Evolutionary conservation across 257 asterid genomes (phyloP), one percentile per base, ranked within the genome.

Genomic region (Plantago major): DNA sequence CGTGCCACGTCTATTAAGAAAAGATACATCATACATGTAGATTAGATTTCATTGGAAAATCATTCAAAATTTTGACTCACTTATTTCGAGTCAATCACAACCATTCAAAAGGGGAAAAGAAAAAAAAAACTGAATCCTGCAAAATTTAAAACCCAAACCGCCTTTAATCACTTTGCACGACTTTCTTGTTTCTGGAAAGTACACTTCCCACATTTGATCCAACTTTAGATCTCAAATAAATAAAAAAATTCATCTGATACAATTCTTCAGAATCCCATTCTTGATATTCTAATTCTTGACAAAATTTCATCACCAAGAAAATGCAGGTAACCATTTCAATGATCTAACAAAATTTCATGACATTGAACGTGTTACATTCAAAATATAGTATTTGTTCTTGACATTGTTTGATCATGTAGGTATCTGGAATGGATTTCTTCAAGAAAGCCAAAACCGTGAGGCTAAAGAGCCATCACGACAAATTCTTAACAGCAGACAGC

Each of bases 391-490:
- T 43, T n/a, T 0, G 14, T 28, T 14, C 38, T 13, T 17, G 59
- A 6, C 11, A 11, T 42, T n/a, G 10, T 62, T 33, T 58, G 33
- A 19, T 38, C 13, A 61, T 66, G 37, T 80, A 86, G 94, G 75
- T 62, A 42, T 73, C 92, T 13, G 88, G 82, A 19, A 85, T 90
- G 94, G 95, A 88, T 3, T 76, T 90, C 69, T 88, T 90, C 80
- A 60, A 58, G 58, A 81, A 71, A 28, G 95, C 92, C 3, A 82
- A 78, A 76, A 62, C 82, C 26, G 82, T 90, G 44, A 64, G 95
- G 79, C 81, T 90, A 19, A 82, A 67, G 62, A 81, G 95, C 83
- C 83, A 78, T 63, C 96, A 86, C 73, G 82, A 82, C 62, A 92
- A 92, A 67, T 92, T 66, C 67, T 62, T 92, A 22, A 53, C 78